Percentiles rank a stretch among this genome's conserved stretches.
phyloP scores from a whole-genome alignment of 225 moss, liverwort and hornwort genomes.

The Polytrichum commune region DNA sequence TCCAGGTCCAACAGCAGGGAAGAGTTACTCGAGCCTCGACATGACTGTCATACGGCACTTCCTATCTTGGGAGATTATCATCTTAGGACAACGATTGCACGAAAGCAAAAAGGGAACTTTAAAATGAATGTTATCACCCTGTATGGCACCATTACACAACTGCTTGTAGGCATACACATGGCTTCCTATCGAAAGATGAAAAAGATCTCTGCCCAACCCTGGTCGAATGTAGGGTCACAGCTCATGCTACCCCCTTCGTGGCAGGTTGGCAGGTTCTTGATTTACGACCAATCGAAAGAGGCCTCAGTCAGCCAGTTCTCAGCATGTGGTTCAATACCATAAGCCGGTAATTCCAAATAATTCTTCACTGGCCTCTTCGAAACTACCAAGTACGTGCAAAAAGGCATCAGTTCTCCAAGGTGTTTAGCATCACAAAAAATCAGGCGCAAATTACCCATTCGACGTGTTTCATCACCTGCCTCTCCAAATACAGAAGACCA shows the following conservation, averaged over 20 bases:
- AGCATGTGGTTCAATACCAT: constrained; percentile 6
- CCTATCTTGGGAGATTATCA: constrained; percentile 23
- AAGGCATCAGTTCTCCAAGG: constrained; percentile 36
- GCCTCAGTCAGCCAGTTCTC: constrained; percentile 25
- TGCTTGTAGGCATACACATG: constrained; percentile 10
- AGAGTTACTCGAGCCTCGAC: not conserved
- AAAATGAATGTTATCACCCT: constrained; percentile 16
- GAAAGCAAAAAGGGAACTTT: not conserved
- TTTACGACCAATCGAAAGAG: not conserved
- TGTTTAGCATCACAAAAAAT: constrained; percentile 19
- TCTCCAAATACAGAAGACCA: too few relatives aligned
- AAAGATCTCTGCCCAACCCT: constrained; percentile 14
- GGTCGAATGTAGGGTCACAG: constrained; percentile 19
- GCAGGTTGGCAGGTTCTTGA: constrained; percentile 12
- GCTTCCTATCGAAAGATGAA: constrained; percentile 33
- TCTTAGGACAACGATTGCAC: not conserved
- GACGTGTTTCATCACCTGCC: constrained; percentile 19
- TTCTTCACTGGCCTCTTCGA: constrained; percentile 6
- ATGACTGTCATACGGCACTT: constrained; percentile 26
- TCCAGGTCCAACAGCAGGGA: not conserved
- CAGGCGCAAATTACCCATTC: constrained; percentile 27
- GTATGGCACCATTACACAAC: constrained; percentile 21
- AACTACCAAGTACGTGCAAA: too few relatives aligned
- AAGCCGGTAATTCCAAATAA: constrained; percentile 27
- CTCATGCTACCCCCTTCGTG: constrained; percentile 20